Conservation (phyloP, 805 yeast species). For the Yamadazyma scolyti region DNA sequence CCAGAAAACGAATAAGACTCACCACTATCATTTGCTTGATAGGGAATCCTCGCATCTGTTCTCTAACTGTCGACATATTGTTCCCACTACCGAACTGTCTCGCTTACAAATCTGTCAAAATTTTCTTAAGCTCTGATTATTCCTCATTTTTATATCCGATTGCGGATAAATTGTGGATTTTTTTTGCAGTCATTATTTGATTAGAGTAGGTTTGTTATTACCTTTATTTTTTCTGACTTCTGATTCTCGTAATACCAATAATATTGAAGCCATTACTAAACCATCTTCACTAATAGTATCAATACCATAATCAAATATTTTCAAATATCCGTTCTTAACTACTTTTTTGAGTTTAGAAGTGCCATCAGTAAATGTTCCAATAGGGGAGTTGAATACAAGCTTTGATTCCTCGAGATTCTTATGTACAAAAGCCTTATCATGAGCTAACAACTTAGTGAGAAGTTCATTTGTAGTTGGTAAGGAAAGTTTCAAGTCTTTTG, state of each 20-base stretch:
- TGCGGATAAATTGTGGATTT: neutral
- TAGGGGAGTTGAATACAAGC: slow-evolving; percentile 20
- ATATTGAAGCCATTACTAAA: slow-evolving; percentile 18
- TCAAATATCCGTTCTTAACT: slow-evolving; percentile 19
- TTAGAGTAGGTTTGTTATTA: slow-evolving; percentile 19
- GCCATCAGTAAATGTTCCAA: slow-evolving; percentile 26
- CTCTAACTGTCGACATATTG: slow-evolving; percentile 39
- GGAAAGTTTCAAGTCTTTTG: slow-evolving; percentile 10
- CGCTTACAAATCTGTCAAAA: too few relatives aligned
- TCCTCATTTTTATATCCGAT: neutral
- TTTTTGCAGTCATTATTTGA: neutral
- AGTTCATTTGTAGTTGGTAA: slow-evolving; percentile 3
- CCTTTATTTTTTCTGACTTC: slow-evolving; percentile 32
- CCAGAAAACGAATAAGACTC: slow-evolving; percentile 48
- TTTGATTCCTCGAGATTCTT: slow-evolving; percentile 3
- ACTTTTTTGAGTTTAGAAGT: slow-evolving; percentile 15
- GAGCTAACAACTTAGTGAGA: slow-evolving; percentile 1
- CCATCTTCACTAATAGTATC: slow-evolving; percentile 14
- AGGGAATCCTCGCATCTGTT: slow-evolving; percentile 55
- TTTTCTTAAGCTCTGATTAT: neutral
- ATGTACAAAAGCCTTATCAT: slow-evolving; percentile 1
- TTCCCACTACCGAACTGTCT: too few relatives aligned
- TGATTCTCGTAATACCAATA: slow-evolving; percentile 29
- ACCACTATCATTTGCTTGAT: slow-evolving; percentile 41
- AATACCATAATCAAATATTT: slow-evolving; percentile 12